phyloP scores from a whole-genome alignment of 768 basidiomycete genomes.

The Polyporus arcularius region DNA sequence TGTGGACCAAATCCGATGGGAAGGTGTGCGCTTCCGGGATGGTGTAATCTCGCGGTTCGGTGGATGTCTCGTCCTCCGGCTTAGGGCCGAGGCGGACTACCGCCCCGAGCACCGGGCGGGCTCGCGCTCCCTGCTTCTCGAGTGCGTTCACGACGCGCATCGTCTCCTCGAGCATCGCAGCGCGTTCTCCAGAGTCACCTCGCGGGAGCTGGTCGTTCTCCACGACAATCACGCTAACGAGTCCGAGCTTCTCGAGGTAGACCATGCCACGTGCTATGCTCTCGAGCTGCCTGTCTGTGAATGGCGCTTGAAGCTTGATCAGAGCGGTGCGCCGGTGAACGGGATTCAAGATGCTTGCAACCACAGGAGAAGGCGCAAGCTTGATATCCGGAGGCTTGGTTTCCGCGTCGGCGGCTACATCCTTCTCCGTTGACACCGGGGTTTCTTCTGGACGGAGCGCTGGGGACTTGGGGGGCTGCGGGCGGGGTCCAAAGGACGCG shows the following conservation, averaged over 20 bases:
- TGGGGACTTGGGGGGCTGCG: conserved; percentile 33
- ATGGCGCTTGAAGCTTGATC: conserved; percentile 96
- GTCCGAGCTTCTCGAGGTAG: conserved; percentile 92
- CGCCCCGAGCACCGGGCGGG: conserved; percentile 86
- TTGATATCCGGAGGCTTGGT: conserved; percentile 38
- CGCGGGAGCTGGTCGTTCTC: conserved; percentile 79
- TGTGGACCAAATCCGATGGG: conserved; percentile 76
- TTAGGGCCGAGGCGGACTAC: conserved; percentile 83
- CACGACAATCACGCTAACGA: conserved; percentile 93
- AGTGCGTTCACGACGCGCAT: conserved; percentile 83
- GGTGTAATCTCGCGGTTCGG: conserved; percentile 34
- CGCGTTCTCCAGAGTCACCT: conserved; percentile 71
- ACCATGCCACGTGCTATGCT: conserved; percentile 93
- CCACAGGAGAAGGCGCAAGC: conserved; percentile 48
- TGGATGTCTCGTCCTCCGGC: conserved; percentile 43
- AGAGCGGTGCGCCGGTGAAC: conserved; percentile 85
- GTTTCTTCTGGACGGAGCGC: conserved; percentile 31
- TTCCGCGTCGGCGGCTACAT: conserved; percentile 17
- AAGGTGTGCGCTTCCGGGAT: conserved; percentile 79
- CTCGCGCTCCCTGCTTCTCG: conserved; percentile 81
- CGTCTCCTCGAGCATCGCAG: conserved; percentile 71
- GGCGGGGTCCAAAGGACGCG: conserved; percentile 82
- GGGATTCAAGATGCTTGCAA: conserved; percentile 83
- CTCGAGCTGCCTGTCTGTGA: conserved; percentile 88
- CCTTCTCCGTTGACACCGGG: conserved; percentile 26